phyloP scores from a whole-genome alignment of 306 rosid species.

The Quercus suber region DNA sequence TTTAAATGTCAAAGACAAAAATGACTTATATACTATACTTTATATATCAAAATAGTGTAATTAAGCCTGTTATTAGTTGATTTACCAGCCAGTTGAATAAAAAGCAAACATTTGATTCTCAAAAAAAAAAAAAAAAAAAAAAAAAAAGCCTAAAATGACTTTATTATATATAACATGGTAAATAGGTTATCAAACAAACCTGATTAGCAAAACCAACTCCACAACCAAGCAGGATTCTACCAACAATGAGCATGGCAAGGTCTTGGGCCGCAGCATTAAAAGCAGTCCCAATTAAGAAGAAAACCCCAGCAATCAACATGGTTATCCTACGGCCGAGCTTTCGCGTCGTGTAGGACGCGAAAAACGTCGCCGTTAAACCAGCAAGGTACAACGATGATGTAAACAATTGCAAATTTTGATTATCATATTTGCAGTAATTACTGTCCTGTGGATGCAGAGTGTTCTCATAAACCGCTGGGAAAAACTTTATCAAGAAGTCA shows the following conservation, averaged over 20 bases:
- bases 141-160: too few relatives aligned
- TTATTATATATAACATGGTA: too few relatives aligned
- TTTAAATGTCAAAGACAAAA: too few relatives aligned
- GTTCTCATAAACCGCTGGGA: constrained; percentile 43
- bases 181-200: constrained; percentile 30
- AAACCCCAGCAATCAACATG: constrained; percentile 62
- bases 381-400: constrained; percentile 66
- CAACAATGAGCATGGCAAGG: constrained; percentile 51
- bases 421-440: constrained; percentile 66
- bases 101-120: too few relatives aligned
- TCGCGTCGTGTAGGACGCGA: constrained; percentile 58
- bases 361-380: constrained; percentile 47
- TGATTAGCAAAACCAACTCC: constrained; percentile 87
- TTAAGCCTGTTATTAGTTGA: too few relatives aligned
- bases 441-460: constrained; percentile 27
- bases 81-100: too few relatives aligned
- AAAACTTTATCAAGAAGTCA: constrained; percentile 51
- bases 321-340: constrained; percentile 55
- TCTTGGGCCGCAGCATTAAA: constrained; percentile 50
- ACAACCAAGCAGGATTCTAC: constrained; percentile 63
- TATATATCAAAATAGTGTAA: too few relatives aligned
- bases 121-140: too few relatives aligned
- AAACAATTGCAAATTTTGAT: constrained; percentile 52
- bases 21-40: too few relatives aligned
- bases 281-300: constrained; percentile 51